Percentiles rank a stretch among this genome's conserved stretches.
phyloP scores from a whole-genome alignment of 495 filamentous ascomycete species.

The Endocarpon pusillum region DNA sequence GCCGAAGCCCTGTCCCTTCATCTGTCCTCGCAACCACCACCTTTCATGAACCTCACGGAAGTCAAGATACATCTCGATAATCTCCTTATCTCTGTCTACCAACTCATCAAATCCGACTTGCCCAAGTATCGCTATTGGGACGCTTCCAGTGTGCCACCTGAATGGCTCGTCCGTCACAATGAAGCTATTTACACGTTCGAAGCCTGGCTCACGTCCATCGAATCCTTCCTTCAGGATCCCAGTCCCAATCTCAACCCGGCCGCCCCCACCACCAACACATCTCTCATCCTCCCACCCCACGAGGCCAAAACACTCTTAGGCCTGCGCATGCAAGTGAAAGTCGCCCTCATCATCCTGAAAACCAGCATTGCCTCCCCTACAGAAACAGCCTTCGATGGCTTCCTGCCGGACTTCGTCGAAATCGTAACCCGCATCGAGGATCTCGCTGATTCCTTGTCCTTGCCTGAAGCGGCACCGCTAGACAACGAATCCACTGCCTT shows the following conservation, averaged over 20 bases:
- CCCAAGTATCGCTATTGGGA: neutral
- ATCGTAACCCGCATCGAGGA: neutral
- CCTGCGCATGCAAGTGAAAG: neutral
- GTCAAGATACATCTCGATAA: conserved; percentile 1
- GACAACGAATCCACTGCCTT: neutral
- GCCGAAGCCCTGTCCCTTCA: neutral
- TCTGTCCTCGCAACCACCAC: neutral
- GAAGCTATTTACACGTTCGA: conserved; percentile 1
- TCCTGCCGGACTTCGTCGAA: neutral
- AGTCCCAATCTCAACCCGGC: neutral
- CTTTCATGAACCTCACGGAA: neutral
- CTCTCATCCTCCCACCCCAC: neutral
- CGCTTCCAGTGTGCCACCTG: neutral
- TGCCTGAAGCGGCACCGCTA: neutral
- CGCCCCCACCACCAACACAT: neutral
- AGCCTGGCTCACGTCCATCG: conserved; percentile 1
- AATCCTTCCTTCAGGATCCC: neutral
- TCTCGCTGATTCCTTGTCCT: neutral
- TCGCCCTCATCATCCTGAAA: neutral
- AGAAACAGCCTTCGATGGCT: conserved; percentile 1
- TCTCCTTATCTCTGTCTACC: conserved; percentile 1
- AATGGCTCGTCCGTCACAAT: conserved; percentile 1
- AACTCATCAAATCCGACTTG: conserved; percentile 1
- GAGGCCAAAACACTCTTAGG: neutral
- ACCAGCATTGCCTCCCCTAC: conserved; percentile 1